Evolutionary conservation across 2,329 filamentous ascomycete species (phyloP).

Genomic region (Myriosclerotinia duriaeana): DNA sequence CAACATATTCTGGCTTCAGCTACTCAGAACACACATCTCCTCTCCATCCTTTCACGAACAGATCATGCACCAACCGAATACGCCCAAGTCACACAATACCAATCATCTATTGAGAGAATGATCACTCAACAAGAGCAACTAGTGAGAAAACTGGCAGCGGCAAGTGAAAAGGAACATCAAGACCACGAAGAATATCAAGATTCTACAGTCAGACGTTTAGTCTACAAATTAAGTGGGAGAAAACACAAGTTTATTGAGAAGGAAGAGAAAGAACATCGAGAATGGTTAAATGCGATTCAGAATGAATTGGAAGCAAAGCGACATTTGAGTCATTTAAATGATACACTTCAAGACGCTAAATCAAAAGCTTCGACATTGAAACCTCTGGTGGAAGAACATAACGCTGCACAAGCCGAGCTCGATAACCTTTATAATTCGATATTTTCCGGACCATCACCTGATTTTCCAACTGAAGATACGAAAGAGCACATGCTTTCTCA

Average conservation of each 20-base stretch:
- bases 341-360: constrained; percentile 45
- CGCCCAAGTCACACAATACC: constrained; percentile 47
- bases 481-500: constrained; percentile 44
- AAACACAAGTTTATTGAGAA: constrained; percentile 48
- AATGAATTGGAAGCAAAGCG: constrained; percentile 45
- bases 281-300: constrained; percentile 54
- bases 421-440: constrained; percentile 53
- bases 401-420: constrained; percentile 48
- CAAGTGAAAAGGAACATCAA: constrained; percentile 45
- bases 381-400: constrained; percentile 42
- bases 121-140: constrained; percentile 42
- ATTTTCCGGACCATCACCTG: constrained; percentile 53
- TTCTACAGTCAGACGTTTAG: constrained; percentile 51
- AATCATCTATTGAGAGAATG: constrained; percentile 48
- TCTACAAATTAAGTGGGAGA: constrained; percentile 51
- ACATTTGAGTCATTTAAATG: constrained; percentile 39
- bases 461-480: constrained; percentile 52
- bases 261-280: constrained; percentile 53
- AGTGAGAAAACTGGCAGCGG: constrained; percentile 37
- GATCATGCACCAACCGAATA: constrained; percentile 50
- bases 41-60: constrained; percentile 49
- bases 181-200: constrained; percentile 55
- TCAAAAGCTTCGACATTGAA: constrained; percentile 43
- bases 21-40: constrained; percentile 38
- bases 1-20: constrained; percentile 20